Evolutionary conservation across 2,329 filamentous ascomycete species (phyloP).

Genomic region (Cladosporium sp.): DNA sequence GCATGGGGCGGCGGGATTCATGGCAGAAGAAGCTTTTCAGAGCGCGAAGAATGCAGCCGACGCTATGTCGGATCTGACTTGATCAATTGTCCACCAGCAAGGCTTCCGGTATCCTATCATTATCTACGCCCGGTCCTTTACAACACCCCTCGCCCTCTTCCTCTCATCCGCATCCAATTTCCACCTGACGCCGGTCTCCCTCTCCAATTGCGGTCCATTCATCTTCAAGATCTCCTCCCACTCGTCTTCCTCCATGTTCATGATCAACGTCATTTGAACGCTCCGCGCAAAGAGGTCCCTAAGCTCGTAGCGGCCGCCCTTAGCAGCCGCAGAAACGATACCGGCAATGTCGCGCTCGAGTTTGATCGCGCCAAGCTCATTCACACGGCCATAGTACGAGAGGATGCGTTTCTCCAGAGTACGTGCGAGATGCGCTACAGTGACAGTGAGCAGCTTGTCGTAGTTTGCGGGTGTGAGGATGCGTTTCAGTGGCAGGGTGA

Average conservation of each 20-base stretch:
- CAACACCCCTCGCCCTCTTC: conserved; percentile 61
- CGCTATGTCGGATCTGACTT: neutral
- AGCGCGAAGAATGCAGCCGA: neutral
- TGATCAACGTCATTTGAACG: conserved; percentile 77
- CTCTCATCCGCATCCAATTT: conserved; percentile 72
- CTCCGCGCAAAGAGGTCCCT: conserved; percentile 75
- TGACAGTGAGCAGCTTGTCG: conserved; percentile 70
- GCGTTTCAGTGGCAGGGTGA: conserved; percentile 81
- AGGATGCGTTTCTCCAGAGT: conserved; percentile 86
- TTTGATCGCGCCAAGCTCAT: conserved; percentile 75
- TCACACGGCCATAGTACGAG: conserved; percentile 75
- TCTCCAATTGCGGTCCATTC: conserved; percentile 47
- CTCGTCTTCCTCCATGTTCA: conserved; percentile 95
- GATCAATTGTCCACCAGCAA: neutral
- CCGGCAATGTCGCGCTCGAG: conserved; percentile 82
- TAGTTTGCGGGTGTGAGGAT: conserved; percentile 79
- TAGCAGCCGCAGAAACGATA: conserved; percentile 67
- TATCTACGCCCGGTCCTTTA: conserved; percentile 22
- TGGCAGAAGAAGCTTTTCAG: neutral
- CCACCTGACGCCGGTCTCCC: conserved; percentile 69
- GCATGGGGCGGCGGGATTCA: neutral
- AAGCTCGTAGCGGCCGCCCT: conserved; percentile 71
- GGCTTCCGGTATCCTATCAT: neutral
- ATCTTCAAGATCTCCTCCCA: conserved; percentile 69
- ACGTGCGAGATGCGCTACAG: conserved; percentile 71